phyloP scores from a whole-genome alignment of 1,139 yeast species.

The Chernovozyma sophiae-reginae region DNA sequence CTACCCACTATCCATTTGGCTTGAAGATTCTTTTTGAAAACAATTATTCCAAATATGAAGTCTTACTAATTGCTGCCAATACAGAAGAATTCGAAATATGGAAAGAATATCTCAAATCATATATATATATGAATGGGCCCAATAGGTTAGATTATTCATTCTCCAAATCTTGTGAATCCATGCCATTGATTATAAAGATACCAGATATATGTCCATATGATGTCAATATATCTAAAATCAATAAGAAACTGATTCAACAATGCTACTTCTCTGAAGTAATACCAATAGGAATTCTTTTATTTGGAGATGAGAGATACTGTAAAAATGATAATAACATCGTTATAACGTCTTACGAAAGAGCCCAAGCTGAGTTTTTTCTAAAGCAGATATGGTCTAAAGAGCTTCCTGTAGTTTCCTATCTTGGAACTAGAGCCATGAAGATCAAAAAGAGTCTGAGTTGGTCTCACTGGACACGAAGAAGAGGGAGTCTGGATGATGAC shows the following conservation, averaged over 20 bases:
- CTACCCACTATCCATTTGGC: constrained; percentile 23
- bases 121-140: constrained; percentile 38
- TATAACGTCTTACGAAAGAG: neutral
- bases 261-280: constrained; percentile 5
- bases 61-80: constrained; percentile 35
- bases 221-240: constrained; percentile 4
- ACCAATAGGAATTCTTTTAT: neutral
- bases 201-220: constrained; percentile 4
- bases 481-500: no score
- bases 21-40: constrained; percentile 48
- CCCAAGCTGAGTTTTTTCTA: constrained; percentile 2
- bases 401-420: constrained; percentile 1
- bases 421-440: neutral
- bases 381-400: constrained; percentile 4
- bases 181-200: neutral
- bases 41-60: constrained; percentile 38
- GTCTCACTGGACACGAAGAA: neutral
- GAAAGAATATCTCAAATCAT: constrained; percentile 30
- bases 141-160: constrained; percentile 31
- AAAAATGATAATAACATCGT: neutral
- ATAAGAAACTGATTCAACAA: neutral
- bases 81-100: constrained; percentile 36
- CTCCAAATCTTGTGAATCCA: constrained; percentile 2
- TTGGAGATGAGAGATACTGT: neutral
- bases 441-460: neutral